phyloP scores from a whole-genome alignment of 169 alveolate genomes.

The Cardiosporidium cionae region DNA sequence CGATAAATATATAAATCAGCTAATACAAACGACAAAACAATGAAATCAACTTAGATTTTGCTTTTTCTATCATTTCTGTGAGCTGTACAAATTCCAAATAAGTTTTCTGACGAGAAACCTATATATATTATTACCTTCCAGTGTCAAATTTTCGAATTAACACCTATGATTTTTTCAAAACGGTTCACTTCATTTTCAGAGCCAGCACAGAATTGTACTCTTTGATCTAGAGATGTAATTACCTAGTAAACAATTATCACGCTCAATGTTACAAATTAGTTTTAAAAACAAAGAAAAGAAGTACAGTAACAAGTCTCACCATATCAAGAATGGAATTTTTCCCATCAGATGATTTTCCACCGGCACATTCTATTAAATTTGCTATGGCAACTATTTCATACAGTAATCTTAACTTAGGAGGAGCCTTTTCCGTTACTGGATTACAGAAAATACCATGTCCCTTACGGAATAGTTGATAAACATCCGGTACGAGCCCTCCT shows the following conservation, averaged over 20 bases:
- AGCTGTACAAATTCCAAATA: no score
- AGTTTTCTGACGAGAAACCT: no score
- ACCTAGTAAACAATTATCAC: conserved; percentile 5
- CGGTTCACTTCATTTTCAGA: conserved; percentile 23
- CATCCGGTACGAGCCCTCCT: conserved; percentile 79
- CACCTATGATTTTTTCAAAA: conserved; percentile 7
- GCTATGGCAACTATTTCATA: conserved; percentile 34
- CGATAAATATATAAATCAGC: no score
- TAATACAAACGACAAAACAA: no score
- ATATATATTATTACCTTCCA: no score
- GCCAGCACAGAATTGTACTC: conserved; percentile 36
- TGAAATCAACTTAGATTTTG: no score
- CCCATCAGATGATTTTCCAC: conserved; percentile 31
- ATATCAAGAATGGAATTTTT: conserved; percentile 19
- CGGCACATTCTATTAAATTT: conserved; percentile 27
- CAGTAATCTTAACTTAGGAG: conserved; percentile 44
- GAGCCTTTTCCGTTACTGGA: conserved; percentile 46
- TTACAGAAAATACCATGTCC: conserved; percentile 62
- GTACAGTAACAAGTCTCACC: conserved; percentile 2
- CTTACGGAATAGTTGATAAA: conserved; percentile 64
- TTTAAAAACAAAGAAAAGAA: neutral
- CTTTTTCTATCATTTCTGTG: no score
- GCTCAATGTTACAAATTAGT: neutral
- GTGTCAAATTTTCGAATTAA: no score
- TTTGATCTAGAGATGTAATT: conserved; percentile 30